Conservation (phyloP, 2,329 filamentous ascomycete genomes). For the Dothiorella sarmentorum region DNA sequence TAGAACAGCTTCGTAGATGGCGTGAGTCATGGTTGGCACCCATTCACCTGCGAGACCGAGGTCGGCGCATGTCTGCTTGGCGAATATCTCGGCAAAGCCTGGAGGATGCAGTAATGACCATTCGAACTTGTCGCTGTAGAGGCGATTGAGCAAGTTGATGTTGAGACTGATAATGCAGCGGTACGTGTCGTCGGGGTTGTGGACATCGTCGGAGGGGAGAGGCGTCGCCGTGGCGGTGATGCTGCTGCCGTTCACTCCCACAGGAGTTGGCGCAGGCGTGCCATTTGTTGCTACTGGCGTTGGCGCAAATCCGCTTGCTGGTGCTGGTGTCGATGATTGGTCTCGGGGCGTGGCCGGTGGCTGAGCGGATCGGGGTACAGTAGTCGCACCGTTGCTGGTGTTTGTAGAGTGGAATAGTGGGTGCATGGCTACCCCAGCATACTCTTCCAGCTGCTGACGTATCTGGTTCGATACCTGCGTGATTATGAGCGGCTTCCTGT, state of each 20-base stretch:
- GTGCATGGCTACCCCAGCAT: constrained; percentile 89
- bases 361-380: not conserved
- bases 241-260: constrained; percentile 34
- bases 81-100: constrained; percentile 88
- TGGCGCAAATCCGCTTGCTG: constrained; percentile 26
- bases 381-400: not conserved
- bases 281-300: constrained; percentile 46
- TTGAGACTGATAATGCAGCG: constrained; percentile 87
- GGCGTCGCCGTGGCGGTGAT: constrained; percentile 69
- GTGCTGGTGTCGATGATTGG: constrained; percentile 47
- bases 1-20: constrained; percentile 92
- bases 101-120: constrained; percentile 93
- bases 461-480: constrained; percentile 90
- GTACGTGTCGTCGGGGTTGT: constrained; percentile 91
- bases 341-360: constrained; percentile 36
- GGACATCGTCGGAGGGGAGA: constrained; percentile 64
- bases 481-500: constrained; percentile 59
- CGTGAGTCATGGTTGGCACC: constrained; percentile 90
- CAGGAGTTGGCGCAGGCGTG: constrained; percentile 45
- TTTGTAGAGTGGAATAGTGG: constrained; percentile 73
- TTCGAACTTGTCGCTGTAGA: constrained; percentile 97
- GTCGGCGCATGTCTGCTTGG: constrained; percentile 88
- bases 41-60: constrained; percentile 87
- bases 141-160: constrained; percentile 83
- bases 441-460: constrained; percentile 90